Evolutionary conservation across 31 red algal species (phyloP).

Genomic region (Endocladia muricata): DNA sequence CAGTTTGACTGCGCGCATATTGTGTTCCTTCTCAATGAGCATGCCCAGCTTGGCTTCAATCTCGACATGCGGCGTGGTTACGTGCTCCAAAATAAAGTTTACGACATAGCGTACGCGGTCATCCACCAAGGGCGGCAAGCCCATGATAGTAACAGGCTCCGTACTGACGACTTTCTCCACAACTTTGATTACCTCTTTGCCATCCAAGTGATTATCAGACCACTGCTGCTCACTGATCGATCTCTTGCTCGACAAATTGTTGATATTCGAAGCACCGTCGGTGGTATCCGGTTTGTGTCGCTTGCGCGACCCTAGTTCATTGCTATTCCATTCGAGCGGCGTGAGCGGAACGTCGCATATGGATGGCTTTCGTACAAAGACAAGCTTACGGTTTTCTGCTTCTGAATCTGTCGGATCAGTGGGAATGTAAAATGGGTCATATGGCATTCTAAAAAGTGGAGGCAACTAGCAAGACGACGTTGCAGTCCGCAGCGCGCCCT

Average conservation of each 20-base stretch:
- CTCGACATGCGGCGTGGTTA: constrained; percentile 55
- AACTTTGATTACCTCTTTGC: constrained; percentile 16
- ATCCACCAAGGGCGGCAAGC: constrained; percentile 63
- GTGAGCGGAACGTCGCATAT: constrained; percentile 40
- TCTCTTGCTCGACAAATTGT: background rate
- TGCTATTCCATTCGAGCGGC: constrained; percentile 35
- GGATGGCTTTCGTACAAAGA: constrained; percentile 25
- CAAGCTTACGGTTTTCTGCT: background rate
- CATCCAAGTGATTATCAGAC: constrained; percentile 6
- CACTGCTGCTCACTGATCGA: background rate
- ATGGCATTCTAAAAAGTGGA: constrained; percentile 40
- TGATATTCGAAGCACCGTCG: background rate
- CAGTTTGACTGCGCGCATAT: constrained; percentile 32
- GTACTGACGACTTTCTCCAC: constrained; percentile 53
- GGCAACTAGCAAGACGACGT: no score
- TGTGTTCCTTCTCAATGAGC: constrained; percentile 45
- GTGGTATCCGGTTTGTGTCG: constrained; percentile 2
- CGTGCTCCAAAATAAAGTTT: constrained; percentile 66
- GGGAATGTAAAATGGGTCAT: constrained; percentile 23
- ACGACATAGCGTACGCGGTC: constrained; percentile 73
- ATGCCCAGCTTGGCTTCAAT: constrained; percentile 78
- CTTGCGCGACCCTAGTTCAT: background rate
- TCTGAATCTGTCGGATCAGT: background rate
- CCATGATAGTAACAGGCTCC: constrained; percentile 53
- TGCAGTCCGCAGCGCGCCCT: no score